Base-by-base conservation (phyloP, 495 filamentous ascomycete species). In the Tuber aestivum region DNA sequence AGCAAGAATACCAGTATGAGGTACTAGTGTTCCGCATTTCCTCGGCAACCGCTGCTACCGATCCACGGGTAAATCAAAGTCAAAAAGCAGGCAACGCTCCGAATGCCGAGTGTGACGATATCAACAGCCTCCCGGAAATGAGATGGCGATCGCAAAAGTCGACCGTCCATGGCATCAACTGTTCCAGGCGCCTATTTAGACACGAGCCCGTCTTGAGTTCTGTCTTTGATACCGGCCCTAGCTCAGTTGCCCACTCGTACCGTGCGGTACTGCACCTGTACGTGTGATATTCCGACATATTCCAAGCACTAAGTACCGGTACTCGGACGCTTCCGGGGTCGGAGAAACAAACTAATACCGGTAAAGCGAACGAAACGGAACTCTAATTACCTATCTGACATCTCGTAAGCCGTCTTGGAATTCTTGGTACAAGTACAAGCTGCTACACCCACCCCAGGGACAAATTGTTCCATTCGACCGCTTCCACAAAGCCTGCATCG, bases 401-500 rank as follows among this genome's bases (percentile, higher is more conserved):
- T 61, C 50, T 61, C 50, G 50, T 61, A 61, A 61, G n/a, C 23
- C 50, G 50, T 61, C n/a, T 32, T 61, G n/a, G n/a, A 61, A 56
- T 10, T 56, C 48, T 56, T 56, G n/a, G n/a, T n/a, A n/a, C n/a
- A n/a, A 56, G 48, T 56, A 56, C 48, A 10, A 10, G 23, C 27
- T 56, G 23, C 23, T 23, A 56, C 21, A 56, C 48, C 48, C 21
- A 9, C 23, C 48, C 48, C 10, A 23, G 48, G 48, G 48, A 27
- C 23, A 56, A 61, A 61, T 61, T 1, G n/a, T n/a, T 61, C n/a
- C n/a, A 27, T 14, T 12, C n/a, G 10, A 16, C 50, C 50, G 50
- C 50, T 61, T 10, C 12, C 3, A 32, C 27, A 61, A 61, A 32
- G 50, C 50, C 14, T n/a, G n/a, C n/a, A 61, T 16, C 50, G 50